Evolutionary conservation across 768 basidiomycete species (phyloP), one percentile per base, ranked within the genome.

Genomic region (Neoboletus subvelutipes): DNA sequence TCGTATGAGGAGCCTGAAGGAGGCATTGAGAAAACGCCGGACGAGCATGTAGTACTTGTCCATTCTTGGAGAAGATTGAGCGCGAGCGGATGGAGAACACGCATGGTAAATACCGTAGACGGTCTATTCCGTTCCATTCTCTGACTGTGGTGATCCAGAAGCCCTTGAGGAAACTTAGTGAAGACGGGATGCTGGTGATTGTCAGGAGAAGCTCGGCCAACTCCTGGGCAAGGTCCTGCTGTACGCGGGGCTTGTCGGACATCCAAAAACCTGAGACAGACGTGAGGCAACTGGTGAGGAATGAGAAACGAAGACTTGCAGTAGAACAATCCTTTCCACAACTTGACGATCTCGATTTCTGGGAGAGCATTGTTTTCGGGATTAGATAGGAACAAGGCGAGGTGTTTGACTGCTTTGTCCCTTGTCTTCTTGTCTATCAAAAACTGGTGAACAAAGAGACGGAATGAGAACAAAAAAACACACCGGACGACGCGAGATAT

Each of bases 311-410:
- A 26, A 34, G 6, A 73, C 85, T 61, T 60, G 94, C 95, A 97
- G 73, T 96, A 99, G 72, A 96, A 99, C 50, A 98, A 83, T 1
- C 95, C 96, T 71, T 99, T 98, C 96, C 96, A 98, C 31, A 98
- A 72, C 73, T 94, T 96, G 59, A 84, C 81, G 86, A 97, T 88
- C 66, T 98, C 94, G 29, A 77, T 56, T 55, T 87, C 83, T 17
- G 88, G 74, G 31, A 96, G 73, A 24, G 71, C 78, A 76, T 86
- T 77, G 56, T 78, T 77, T 10, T 71, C 70, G 45, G 81, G 77
- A 63, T 84, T 80, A 2, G 92, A 93, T 31, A 98, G 82, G 71
- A 98, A 96, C 5, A 77, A 71, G 0, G 87, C 78, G 10, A 98
- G 80, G 56, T 83, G 84, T 70, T 87, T 86, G 59, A 97, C 82